Percentiles rank a stretch among this genome's conserved stretches.
These are phyloP conservation scores for Fusarium nisikadoi DNA, from an alignment of 2,329 filamentous ascomycete genomes.

Conservation along the genomic window DNA sequence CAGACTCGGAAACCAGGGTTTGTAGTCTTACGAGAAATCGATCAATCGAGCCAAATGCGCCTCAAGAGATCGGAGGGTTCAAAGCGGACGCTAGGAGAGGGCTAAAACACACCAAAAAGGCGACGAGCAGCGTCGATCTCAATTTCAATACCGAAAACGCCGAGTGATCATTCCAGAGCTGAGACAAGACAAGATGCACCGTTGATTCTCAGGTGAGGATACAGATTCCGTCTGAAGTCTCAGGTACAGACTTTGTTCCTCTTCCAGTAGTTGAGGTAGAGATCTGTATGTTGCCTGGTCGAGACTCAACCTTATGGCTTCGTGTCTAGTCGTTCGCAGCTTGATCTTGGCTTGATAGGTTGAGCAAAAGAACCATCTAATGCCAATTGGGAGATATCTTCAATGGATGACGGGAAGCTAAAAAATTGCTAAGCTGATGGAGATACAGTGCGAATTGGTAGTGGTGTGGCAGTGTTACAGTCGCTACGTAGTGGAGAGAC, in stretches of 20 bases:
- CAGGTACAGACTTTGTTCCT: slow-evolving; percentile 12
- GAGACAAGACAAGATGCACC: slow-evolving; percentile 13
- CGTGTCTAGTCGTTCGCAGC: slow-evolving; percentile 6
- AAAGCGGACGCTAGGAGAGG: slow-evolving; percentile 13
- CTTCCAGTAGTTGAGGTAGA: not conserved
- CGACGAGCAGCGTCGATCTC: slow-evolving; percentile 24
- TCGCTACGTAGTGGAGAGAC: slow-evolving; percentile 16
- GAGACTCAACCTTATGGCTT: not conserved
- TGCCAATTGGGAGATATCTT: slow-evolving; percentile 14
- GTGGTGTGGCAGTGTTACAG: slow-evolving; percentile 3
- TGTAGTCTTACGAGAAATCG: slow-evolving; percentile 14
- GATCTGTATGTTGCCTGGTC: not conserved
- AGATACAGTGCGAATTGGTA: slow-evolving; percentile 37
- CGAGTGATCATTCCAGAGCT: slow-evolving; percentile 23
- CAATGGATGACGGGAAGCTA: not conserved
- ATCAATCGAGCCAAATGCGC: slow-evolving; percentile 25
- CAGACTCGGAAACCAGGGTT: slow-evolving; percentile 21
- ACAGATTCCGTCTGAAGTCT: slow-evolving; percentile 6
- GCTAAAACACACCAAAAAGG: slow-evolving; percentile 24
- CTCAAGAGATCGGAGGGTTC: slow-evolving; percentile 28
- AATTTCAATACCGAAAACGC: slow-evolving; percentile 33
- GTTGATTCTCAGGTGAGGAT: slow-evolving; percentile 20
- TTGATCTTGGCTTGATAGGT: not conserved
- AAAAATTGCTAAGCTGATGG: not conserved
- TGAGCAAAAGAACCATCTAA: not conserved